Conservation (phyloP, 345 rosid genomes). For the Salix viminalis region DNA sequence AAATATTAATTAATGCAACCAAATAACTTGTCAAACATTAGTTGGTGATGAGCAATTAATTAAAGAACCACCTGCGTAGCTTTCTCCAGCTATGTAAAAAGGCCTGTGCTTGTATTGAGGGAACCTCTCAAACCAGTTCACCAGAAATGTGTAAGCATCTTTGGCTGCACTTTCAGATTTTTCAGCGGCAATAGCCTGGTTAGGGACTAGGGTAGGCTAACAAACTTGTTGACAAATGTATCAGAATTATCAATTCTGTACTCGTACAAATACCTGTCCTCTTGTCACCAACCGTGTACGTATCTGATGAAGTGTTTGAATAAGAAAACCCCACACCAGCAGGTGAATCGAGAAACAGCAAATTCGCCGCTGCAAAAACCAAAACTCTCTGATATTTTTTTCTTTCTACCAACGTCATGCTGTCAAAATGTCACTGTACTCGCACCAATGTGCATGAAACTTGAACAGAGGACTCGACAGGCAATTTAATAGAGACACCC, state of each 20-base stretch:
- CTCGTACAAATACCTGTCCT: slow-evolving; percentile 51
- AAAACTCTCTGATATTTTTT: neutral
- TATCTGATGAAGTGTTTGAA: slow-evolving; percentile 56
- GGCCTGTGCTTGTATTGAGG: slow-evolving; percentile 65
- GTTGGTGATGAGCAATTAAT: neutral
- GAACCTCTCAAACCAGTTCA: slow-evolving; percentile 68
- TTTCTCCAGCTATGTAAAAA: slow-evolving; percentile 88
- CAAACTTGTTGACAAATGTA: slow-evolving; percentile 16
- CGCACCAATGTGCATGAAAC: neutral
- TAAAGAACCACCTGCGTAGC: slow-evolving; percentile 84
- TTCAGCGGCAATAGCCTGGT: neutral
- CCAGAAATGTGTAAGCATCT: slow-evolving; percentile 59
- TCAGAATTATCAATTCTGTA: neutral
- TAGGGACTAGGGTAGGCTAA: slow-evolving; percentile 8
- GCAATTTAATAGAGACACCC: neutral
- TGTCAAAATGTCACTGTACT: neutral
- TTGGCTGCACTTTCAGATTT: slow-evolving; percentile 43
- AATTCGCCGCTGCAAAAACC: slow-evolving; percentile 55
- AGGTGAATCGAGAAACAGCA: slow-evolving; percentile 83
- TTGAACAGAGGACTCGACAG: neutral
- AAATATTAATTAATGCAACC: neutral
- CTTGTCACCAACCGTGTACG: slow-evolving; percentile 57
- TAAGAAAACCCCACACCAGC: slow-evolving; percentile 91
- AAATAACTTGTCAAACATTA: neutral
- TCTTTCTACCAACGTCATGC: neutral